A percentile compares a stretch with the other conserved stretches of the same genome.
Evolutionary conservation across 2,329 filamentous ascomycete species (phyloP).

Genomic region (Neoscytalidium dimidiatum): DNA sequence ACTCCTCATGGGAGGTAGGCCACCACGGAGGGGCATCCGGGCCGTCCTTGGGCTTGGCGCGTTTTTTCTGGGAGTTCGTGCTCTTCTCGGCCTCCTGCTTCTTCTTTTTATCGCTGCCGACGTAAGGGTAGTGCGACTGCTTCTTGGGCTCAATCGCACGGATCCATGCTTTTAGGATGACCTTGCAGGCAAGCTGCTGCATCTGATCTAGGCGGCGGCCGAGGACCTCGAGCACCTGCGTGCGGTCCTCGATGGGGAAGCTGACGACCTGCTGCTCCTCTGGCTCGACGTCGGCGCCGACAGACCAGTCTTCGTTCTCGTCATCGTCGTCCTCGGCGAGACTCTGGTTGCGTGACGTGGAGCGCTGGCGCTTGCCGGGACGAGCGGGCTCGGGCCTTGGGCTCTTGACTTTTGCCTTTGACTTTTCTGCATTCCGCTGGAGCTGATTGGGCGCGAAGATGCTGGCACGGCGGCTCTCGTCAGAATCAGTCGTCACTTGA

Average conservation of each 20-base stretch:
- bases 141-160: conserved; percentile 77
- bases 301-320: conserved; percentile 17
- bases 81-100: conserved; percentile 4
- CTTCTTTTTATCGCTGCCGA: conserved; percentile 61
- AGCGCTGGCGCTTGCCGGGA: conserved; percentile 18
- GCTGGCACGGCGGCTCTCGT: conserved; percentile 18
- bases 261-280: neutral
- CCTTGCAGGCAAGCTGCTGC: conserved; percentile 71
- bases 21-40: conserved; percentile 35
- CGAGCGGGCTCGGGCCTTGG: neutral
- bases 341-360: conserved; percentile 18
- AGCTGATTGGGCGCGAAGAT: conserved; percentile 6
- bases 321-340: conserved; percentile 17
- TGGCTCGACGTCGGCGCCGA: conserved; percentile 7
- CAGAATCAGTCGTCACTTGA: conserved; percentile 18
- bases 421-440: conserved; percentile 3
- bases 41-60: conserved; percentile 45
- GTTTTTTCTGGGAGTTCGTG: conserved; percentile 9
- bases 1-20: conserved; percentile 26
- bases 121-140: conserved; percentile 73
- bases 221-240: neutral
- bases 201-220: conserved; percentile 60
- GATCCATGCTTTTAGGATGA: conserved; percentile 74
- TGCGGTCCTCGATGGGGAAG: conserved; percentile 13
- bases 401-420: conserved; percentile 12